These are phyloP conservation scores for Umbelopsis sp. DNA, from an alignment of 192 early-diverging fungal species.

Conservation along the genomic window DNA sequence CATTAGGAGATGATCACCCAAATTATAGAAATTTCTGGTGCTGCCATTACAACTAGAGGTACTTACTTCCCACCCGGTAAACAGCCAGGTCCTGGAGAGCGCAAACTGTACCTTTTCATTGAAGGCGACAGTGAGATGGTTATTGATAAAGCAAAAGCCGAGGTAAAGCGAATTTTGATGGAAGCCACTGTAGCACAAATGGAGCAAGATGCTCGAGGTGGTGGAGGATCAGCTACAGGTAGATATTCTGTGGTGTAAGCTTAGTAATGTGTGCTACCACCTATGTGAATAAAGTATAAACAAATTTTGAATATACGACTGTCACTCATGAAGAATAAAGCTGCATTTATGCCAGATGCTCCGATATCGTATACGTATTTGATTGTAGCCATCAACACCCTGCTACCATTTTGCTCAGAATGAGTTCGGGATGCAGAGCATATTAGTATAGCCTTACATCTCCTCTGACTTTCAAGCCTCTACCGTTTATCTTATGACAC, in stretches of 20 bases:
- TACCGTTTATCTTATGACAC: too few relatives aligned
- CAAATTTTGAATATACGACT: not conserved
- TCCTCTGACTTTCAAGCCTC: too few relatives aligned
- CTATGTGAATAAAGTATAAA: not conserved
- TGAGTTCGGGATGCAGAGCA: too few relatives aligned
- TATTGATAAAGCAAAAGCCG: constrained; percentile 90
- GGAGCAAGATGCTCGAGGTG: constrained; percentile 66
- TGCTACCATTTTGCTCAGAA: too few relatives aligned
- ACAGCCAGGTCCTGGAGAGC: constrained; percentile 70
- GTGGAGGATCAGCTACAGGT: constrained; percentile 49
- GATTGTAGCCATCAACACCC: too few relatives aligned
- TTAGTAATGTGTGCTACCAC: too few relatives aligned
- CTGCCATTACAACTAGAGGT: constrained; percentile 95
- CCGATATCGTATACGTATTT: too few relatives aligned
- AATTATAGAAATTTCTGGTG: constrained; percentile 91
- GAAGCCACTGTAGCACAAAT: constrained; percentile 81
- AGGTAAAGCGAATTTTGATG: constrained; percentile 89
- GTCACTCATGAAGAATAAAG: too few relatives aligned
- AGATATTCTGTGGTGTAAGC: constrained; percentile 51
- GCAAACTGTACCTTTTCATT: constrained; percentile 94
- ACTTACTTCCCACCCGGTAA: constrained; percentile 88
- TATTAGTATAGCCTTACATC: too few relatives aligned
- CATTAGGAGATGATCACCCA: constrained; percentile 83
- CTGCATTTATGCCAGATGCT: too few relatives aligned
- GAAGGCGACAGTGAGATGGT: constrained; percentile 90